Evolutionary conservation across 805 yeast species (phyloP), one percentile per base, ranked within the genome.

Genomic region (Candida chauliodis): DNA sequence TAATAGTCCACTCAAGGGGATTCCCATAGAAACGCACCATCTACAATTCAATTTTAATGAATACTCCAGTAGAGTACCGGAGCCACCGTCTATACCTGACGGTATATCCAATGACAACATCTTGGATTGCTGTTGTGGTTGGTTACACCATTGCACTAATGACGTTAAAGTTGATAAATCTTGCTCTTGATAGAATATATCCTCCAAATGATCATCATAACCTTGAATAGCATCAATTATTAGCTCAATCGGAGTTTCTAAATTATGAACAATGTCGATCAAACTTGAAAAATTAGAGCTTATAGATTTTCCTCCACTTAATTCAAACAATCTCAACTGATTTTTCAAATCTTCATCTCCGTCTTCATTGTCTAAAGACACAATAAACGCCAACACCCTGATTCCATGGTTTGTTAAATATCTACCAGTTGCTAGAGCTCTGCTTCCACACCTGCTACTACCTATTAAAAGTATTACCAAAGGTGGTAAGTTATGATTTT

Each of bases 151-250:
- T 4, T 61, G 57, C 18, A 86, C 74, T 14, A 86, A 57, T 23
- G 66, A 60, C 20, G 56, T 53, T 8, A 75, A 67, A 16, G 51
- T 49, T 17, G 59, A 50, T 15, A 69, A 46, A 36, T 76, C 81
- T 38, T 50, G 47, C 15, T 53, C 58, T 16, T 58, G 53, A 43
- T 61, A 64, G 42, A 53, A 66, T 27, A 81, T 57, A 54, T 84
- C 93, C 22, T 73, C 72, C 36, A 85, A 59, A 38, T 76, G 83
- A 17, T 78, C 75, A 49, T 86, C 93, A 47, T 77, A 82, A 0
- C 96, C 96, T 54, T 85, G 95, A 48, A 89, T 66, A 1, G 89
- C 93, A 57, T 89, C 97, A 14, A 89, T 53, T 8, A 88, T 74
- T 43, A 89, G 66, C 53, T 88, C 95, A 11, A 85, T 78, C 0